Percentiles rank a stretch among this genome's conserved stretches.
These are phyloP conservation scores for Exophiala mesophila DNA, from an alignment of 2,329 filamentous ascomycete genomes.

Conservation along the genomic window DNA sequence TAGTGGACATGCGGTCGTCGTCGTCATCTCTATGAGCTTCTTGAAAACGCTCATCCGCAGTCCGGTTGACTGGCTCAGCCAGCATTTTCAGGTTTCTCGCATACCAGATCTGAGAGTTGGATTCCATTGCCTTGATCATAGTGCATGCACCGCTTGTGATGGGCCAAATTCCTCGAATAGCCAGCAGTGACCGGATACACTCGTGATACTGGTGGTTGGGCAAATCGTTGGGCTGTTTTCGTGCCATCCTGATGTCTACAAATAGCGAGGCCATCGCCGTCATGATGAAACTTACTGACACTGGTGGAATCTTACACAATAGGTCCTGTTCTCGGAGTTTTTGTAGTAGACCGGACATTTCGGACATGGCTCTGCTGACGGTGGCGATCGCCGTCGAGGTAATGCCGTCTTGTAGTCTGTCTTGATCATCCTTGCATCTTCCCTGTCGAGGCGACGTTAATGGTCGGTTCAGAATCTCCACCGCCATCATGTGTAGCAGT, in stretches of 20 bases:
- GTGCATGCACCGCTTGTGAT: slow-evolving; percentile 2
- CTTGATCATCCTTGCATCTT: not conserved
- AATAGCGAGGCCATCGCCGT: slow-evolving; percentile 1
- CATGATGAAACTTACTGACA: slow-evolving; percentile 2
- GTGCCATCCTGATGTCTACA: slow-evolving; percentile 3
- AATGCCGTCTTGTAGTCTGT: not conserved
- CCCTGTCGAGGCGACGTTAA: not conserved
- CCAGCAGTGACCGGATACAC: slow-evolving; percentile 1
- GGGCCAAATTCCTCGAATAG: slow-evolving; percentile 3
- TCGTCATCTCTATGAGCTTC: too few species aligned
- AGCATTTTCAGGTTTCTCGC: slow-evolving; percentile 6
- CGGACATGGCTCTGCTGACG: not conserved
- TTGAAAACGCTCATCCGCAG: not conserved
- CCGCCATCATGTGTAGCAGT: slow-evolving; percentile 5
- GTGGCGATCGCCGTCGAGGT: not conserved
- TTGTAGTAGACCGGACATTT: not conserved
- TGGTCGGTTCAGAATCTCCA: slow-evolving; percentile 2
- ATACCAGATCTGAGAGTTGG: slow-evolving; percentile 7
- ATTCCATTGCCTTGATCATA: slow-evolving; percentile 5
- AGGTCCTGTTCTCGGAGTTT: slow-evolving; percentile 4
- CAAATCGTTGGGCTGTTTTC: not conserved
- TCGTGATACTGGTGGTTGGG: slow-evolving; percentile 4
- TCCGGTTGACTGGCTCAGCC: not conserved
- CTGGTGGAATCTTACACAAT: not conserved
- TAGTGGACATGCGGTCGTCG: too few species aligned